Conservation (phyloP, 2,329 filamentous ascomycete species). For the Cordyceps tenuipes region DNA sequence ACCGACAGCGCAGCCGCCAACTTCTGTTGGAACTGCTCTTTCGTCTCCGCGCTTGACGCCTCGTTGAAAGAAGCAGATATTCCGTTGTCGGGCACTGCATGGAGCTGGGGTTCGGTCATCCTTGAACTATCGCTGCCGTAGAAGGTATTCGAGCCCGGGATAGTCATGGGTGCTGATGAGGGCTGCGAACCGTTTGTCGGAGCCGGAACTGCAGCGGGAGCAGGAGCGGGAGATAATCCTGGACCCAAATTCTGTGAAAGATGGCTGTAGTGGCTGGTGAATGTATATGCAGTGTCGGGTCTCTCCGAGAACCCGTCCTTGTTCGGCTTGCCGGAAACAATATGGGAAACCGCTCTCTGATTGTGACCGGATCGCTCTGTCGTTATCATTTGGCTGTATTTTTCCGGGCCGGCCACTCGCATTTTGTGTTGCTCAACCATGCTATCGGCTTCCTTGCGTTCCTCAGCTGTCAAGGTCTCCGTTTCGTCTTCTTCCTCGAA, state of each 20-base stretch:
- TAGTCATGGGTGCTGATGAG: not conserved
- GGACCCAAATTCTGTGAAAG: not conserved
- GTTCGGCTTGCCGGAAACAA: constrained; percentile 5
- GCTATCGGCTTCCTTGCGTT: constrained; percentile 46
- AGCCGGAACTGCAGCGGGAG: not conserved
- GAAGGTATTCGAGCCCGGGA: not conserved
- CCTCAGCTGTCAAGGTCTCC: constrained; percentile 47
- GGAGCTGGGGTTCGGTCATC: too few species aligned
- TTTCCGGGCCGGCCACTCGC: constrained; percentile 25
- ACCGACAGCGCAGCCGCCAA: not conserved
- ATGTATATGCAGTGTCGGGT: not conserved
- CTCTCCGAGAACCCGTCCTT: constrained; percentile 1
- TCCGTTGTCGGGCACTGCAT: not conserved
- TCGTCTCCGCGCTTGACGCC: not conserved
- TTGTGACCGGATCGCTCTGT: not conserved
- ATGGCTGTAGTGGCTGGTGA: constrained; percentile 1
- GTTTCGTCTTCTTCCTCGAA: constrained; percentile 62
- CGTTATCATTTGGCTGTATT: constrained; percentile 20
- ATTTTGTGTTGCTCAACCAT: constrained; percentile 26
- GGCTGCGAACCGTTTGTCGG: constrained; percentile 12
- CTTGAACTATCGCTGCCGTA: not conserved
- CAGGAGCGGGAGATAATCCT: not conserved
- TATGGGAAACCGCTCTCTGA: not conserved
- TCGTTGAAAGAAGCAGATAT: not conserved
- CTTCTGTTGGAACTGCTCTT: not conserved